Evolutionary conservation across 441 rosid species (phyloP).

Genomic region (Rhodomyrtus psidioides): DNA sequence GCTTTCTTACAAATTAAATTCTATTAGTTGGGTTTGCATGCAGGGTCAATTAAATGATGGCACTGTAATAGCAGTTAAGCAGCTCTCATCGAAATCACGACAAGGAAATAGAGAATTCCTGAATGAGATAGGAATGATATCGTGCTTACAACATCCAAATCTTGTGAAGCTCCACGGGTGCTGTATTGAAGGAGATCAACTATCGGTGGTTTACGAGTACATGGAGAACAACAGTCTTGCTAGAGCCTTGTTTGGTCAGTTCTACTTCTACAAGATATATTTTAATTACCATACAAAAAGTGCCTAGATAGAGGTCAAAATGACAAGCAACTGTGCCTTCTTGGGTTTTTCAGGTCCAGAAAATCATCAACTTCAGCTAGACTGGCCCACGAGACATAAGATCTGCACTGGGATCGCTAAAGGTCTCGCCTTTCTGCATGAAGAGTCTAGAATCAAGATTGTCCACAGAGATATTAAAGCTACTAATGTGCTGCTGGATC

Average conservation of each 20-base stretch:
- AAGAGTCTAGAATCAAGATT: conserved; percentile 7
- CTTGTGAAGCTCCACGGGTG: conserved; percentile 50
- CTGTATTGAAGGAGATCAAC: conserved; percentile 46
- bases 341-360: not conserved
- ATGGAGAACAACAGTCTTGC: conserved; percentile 53
- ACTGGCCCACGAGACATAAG: conserved; percentile 5
- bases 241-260: conserved; percentile 38
- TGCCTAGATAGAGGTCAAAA: not conserved
- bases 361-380: not conserved
- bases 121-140: conserved; percentile 49
- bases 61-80: conserved; percentile 40
- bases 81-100: conserved; percentile 42
- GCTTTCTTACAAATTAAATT: not conserved
- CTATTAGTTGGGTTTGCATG: not conserved
- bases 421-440: conserved; percentile 8
- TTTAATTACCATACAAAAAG: not conserved
- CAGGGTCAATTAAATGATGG: conserved; percentile 48
- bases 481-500: conserved; percentile 2
- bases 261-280: not conserved
- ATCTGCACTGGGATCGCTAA: conserved; percentile 3
- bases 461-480: conserved; percentile 6
- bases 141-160: conserved; percentile 45
- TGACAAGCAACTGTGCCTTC: not conserved
- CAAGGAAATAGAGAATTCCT: conserved; percentile 53
- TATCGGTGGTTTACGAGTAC: conserved; percentile 43